These are phyloP conservation scores for Aspergillus mulundensis DNA, from an alignment of 495 filamentous ascomycete genomes.

Conservation along the genomic window DNA sequence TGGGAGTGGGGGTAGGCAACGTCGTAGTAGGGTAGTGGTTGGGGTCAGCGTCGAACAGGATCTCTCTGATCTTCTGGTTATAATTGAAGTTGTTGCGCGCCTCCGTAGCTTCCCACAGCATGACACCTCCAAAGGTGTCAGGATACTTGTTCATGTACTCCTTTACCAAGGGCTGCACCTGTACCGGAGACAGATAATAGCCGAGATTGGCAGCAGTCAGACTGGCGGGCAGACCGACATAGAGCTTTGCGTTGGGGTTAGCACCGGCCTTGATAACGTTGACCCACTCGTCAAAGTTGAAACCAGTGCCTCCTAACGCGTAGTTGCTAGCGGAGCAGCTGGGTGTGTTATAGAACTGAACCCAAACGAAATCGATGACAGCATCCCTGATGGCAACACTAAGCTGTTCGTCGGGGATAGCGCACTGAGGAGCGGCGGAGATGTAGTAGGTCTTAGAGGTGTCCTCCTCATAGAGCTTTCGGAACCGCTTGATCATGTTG, in stretches of 20 bases:
- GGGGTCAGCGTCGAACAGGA: slow-evolving; percentile 34
- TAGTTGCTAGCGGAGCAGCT: slow-evolving; percentile 53
- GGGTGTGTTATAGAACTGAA: slow-evolving; percentile 65
- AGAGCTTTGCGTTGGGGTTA: slow-evolving; percentile 60
- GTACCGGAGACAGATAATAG: slow-evolving; percentile 45
- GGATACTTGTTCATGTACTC: slow-evolving; percentile 48
- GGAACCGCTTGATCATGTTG: slow-evolving; percentile 49
- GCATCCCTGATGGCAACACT: slow-evolving; percentile 44
- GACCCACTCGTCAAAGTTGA: slow-evolving; percentile 66
- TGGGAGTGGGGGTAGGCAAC: slow-evolving; percentile 20
- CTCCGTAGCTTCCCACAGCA: slow-evolving; percentile 67
- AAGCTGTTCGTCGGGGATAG: slow-evolving; percentile 55
- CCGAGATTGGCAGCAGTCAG: slow-evolving; percentile 23
- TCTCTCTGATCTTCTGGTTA: slow-evolving; percentile 38
- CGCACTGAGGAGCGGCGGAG: slow-evolving; percentile 62
- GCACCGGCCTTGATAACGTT: slow-evolving; percentile 51
- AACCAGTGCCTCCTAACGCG: slow-evolving; percentile 44
- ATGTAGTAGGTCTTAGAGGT: slow-evolving; percentile 54
- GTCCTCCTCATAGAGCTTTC: slow-evolving; percentile 42
- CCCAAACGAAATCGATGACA: slow-evolving; percentile 60
- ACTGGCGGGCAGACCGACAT: slow-evolving; percentile 59
- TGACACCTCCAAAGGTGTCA: slow-evolving; percentile 61
- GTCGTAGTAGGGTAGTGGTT: slow-evolving; percentile 20
- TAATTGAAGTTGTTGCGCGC: slow-evolving; percentile 48
- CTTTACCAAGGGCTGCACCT: slow-evolving; percentile 46